Evolutionary conservation across 2,329 filamentous ascomycete genomes (phyloP).

Genomic region (Neonectria sp.): DNA sequence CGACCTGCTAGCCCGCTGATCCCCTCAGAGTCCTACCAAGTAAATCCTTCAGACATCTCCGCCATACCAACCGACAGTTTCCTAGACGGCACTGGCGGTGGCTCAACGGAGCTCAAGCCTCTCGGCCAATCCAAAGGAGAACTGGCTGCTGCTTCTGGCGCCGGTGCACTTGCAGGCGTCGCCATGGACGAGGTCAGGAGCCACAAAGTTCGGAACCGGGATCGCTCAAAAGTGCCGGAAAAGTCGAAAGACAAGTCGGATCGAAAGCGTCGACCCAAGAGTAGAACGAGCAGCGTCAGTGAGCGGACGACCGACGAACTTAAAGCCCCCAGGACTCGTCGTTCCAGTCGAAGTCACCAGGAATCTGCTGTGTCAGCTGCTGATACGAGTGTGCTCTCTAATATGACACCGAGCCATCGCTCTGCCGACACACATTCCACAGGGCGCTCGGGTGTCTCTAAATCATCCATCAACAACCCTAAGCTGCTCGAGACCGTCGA

Average conservation of each 20-base stretch:
- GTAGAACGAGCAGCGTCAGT: conserved; percentile 63
- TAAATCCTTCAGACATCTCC: conserved; percentile 88
- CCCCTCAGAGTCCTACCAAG: conserved; percentile 73
- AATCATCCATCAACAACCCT: conserved; percentile 91
- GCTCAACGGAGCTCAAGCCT: conserved; percentile 56
- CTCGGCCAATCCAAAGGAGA: conserved; percentile 59
- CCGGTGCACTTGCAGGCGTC: conserved; percentile 54
- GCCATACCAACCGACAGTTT: conserved; percentile 76
- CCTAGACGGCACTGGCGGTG: conserved; percentile 69
- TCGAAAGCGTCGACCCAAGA: conserved; percentile 64
- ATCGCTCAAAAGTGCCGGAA: conserved; percentile 58
- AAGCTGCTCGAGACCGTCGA: conserved; percentile 93
- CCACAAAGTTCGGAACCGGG: conserved; percentile 62
- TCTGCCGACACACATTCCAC: conserved; percentile 70
- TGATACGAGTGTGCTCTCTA: conserved; percentile 69
- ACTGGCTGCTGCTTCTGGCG: conserved; percentile 55
- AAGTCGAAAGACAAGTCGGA: conserved; percentile 65
- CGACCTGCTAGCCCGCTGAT: conserved; percentile 79
- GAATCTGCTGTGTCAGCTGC: conserved; percentile 68
- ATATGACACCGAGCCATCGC: conserved; percentile 68
- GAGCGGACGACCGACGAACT: conserved; percentile 65
- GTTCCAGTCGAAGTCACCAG: conserved; percentile 66
- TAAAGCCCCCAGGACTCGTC: conserved; percentile 61
- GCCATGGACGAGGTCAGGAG: conserved; percentile 60
- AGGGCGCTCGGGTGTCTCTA: conserved; percentile 64